These are phyloP conservation scores for Boletus subluridellus DNA, from an alignment of 1,284 basidiomycete genomes.

Conservation along the genomic window DNA sequence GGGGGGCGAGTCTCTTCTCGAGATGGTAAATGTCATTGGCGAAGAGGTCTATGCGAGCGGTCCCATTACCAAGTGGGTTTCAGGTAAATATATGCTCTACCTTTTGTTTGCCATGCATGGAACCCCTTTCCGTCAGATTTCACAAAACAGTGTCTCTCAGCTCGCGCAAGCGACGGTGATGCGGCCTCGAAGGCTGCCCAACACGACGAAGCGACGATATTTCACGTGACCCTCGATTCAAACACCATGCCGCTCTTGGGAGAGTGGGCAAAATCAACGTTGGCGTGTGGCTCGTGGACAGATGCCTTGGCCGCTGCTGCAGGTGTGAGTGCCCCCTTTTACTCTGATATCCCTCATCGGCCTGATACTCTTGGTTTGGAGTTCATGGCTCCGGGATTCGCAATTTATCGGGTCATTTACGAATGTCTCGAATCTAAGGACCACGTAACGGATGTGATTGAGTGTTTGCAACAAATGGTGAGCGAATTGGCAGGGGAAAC, in stretches of 20 bases:
- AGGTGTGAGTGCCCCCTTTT: not conserved
- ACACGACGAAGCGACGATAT: not conserved
- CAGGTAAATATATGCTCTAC: not conserved
- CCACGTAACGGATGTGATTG: too few species aligned
- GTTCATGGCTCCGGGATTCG: too few species aligned
- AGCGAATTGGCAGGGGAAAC: too few species aligned
- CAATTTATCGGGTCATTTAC: too few species aligned
- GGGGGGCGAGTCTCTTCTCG: not conserved
- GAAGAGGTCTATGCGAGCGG: not conserved
- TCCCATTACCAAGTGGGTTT: not conserved
- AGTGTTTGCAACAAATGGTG: too few species aligned
- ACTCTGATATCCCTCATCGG: accelerated
- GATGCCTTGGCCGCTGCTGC: not conserved
- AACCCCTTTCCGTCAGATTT: not conserved
- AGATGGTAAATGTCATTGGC: not conserved
- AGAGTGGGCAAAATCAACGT: not conserved
- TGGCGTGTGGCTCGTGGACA: not conserved
- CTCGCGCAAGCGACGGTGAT: not conserved
- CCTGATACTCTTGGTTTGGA: not conserved
- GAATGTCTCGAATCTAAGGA: too few species aligned
- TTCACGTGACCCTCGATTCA: not conserved
- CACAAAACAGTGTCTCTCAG: not conserved
- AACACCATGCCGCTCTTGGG: not conserved
- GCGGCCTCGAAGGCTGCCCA: too few species aligned
- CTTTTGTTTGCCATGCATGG: not conserved